Evolutionary conservation across 139 green algal species (phyloP).

Genomic region (Eudorina sp.): DNA sequence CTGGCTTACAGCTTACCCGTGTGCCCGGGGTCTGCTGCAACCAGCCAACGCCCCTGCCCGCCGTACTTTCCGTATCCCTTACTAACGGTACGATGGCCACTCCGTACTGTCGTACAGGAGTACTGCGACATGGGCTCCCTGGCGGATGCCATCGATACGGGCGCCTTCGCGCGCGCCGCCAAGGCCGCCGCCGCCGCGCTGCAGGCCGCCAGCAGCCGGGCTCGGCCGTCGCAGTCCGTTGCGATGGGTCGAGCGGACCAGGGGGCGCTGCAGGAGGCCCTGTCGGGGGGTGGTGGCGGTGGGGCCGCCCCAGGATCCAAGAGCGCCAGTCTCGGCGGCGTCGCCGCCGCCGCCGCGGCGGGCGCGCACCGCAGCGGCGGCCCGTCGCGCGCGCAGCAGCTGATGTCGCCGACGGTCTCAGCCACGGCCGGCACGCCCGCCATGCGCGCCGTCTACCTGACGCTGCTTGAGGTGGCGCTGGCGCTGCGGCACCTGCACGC

Average conservation of each 20-base stretch:
- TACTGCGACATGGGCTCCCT: conserved; percentile 53
- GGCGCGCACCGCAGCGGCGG: background rate
- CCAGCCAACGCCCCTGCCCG: too few relatives aligned
- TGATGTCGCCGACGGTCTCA: background rate
- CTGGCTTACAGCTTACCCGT: too few relatives aligned
- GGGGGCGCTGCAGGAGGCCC: background rate
- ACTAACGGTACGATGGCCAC: too few relatives aligned
- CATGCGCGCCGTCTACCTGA: conserved; percentile 52
- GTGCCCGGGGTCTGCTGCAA: too few relatives aligned
- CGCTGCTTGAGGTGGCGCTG: conserved; percentile 61
- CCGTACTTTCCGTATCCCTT: too few relatives aligned
- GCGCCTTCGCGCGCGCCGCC: conserved; percentile 16
- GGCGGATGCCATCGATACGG: conserved; percentile 47
- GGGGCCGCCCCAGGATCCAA: too few relatives aligned
- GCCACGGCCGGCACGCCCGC: conserved; percentile 7
- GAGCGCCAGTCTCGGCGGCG: background rate
- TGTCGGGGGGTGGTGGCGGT: too few relatives aligned
- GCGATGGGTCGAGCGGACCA: background rate
- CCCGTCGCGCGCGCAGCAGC: background rate
- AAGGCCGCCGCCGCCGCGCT: background rate
- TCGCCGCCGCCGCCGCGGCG: background rate
- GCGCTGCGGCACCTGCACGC: conserved; percentile 71
- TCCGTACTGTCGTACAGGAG: conserved; percentile 19
- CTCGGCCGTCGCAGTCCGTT: background rate
- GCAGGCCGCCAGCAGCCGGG: background rate